Conservation (phyloP, 2,329 filamentous ascomycete genomes). For the Trichophyton benhamiae region DNA sequence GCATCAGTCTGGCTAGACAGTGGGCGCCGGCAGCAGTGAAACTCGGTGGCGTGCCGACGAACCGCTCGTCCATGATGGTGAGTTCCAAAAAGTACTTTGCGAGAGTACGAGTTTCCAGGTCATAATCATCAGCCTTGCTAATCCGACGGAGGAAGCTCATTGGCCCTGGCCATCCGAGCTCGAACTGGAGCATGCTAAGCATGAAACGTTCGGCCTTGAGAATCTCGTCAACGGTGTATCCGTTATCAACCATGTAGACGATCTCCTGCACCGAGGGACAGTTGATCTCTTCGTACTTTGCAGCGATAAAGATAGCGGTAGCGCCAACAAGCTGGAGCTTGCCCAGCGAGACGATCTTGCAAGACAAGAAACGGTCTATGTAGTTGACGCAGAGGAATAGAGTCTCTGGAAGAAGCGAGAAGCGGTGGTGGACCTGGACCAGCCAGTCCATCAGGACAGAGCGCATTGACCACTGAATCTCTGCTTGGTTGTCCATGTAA, state of each 20-base stretch:
- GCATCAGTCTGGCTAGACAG: slow-evolving; percentile 75
- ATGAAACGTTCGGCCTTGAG: slow-evolving; percentile 97
- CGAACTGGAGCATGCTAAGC: slow-evolving; percentile 90
- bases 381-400: slow-evolving; percentile 93
- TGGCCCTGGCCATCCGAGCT: slow-evolving; percentile 94
- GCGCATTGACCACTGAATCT: slow-evolving; percentile 98
- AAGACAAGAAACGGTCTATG: slow-evolving; percentile 88
- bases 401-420: slow-evolving; percentile 83
- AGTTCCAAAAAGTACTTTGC: slow-evolving; percentile 97
- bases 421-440: slow-evolving; percentile 87
- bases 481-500: slow-evolving; percentile 96
- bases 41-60: slow-evolving; percentile 81
- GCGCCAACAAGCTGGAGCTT: slow-evolving; percentile 94
- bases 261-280: slow-evolving; percentile 91
- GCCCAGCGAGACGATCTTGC: slow-evolving; percentile 85
- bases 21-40: slow-evolving; percentile 85
- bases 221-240: slow-evolving; percentile 81
- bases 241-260: slow-evolving; percentile 93
- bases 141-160: slow-evolving; percentile 97
- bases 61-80: slow-evolving; percentile 95
- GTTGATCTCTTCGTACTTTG: slow-evolving; percentile 98
- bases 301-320: slow-evolving; percentile 87
- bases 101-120: slow-evolving; percentile 84
- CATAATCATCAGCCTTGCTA: slow-evolving; percentile 97
- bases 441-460: slow-evolving; percentile 97